Conservation (phyloP, 1,284 basidiomycete species). For the Ganoderma lucidum region DNA sequence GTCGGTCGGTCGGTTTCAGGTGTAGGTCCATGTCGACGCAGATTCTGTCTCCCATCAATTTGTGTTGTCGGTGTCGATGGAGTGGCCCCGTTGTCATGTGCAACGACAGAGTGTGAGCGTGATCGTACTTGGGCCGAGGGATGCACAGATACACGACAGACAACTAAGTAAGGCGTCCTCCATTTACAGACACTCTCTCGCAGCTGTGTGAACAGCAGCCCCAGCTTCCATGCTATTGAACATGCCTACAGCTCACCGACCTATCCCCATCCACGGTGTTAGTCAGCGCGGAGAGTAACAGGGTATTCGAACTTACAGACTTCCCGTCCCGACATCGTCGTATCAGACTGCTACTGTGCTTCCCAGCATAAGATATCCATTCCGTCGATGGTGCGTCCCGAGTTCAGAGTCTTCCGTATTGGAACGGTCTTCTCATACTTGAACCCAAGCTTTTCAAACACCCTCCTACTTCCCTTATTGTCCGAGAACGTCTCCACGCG, state of each 20-base stretch:
- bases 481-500: conserved; percentile 53
- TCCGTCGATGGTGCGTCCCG: conserved; percentile 32
- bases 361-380: conserved; percentile 41
- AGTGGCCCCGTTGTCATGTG: conserved; percentile 23
- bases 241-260: conserved; percentile 2
- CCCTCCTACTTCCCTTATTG: conserved; percentile 64
- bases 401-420: conserved; percentile 43
- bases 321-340: not conserved
- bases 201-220: conserved; percentile 9
- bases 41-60: conserved; percentile 18
- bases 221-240: not conserved
- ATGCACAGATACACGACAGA: conserved; percentile 14
- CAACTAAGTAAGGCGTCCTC: conserved; percentile 17
- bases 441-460: conserved; percentile 74
- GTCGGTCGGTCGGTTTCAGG: not conserved
- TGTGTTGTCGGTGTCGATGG: conserved; percentile 5
- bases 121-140: conserved; percentile 3
- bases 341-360: conserved; percentile 17
- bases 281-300: conserved; percentile 6
- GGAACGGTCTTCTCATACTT: conserved; percentile 48
- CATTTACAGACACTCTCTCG: conserved; percentile 11
- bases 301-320: not conserved
- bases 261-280: conserved; percentile 12
- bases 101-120: conserved; percentile 16
- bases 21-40: conserved; percentile 19